These are phyloP conservation scores for Fusarium sterilihyphosum DNA, from an alignment of 2,329 filamentous ascomycete genomes.

Conservation along the genomic window DNA sequence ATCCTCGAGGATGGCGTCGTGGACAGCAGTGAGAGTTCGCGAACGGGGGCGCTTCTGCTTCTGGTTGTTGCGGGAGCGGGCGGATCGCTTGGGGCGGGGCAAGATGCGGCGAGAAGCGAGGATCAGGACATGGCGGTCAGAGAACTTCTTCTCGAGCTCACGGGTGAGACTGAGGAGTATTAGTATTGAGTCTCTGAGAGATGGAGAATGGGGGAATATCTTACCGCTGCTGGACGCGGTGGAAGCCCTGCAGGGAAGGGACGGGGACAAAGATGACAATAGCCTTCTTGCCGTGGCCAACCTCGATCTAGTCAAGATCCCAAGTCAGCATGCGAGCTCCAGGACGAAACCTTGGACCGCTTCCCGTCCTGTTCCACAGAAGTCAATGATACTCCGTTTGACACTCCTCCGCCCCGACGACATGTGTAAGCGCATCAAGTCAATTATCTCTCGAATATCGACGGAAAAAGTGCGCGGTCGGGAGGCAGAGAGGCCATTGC, in stretches of 20 bases:
- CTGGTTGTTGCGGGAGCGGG: slow-evolving; percentile 93
- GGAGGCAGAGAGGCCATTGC: slow-evolving; percentile 47
- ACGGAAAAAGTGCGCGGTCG: slow-evolving; percentile 33
- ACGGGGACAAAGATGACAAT: slow-evolving; percentile 99
- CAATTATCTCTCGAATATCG: slow-evolving; percentile 34
- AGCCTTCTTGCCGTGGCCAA: slow-evolving; percentile 99
- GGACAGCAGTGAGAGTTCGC: slow-evolving; percentile 96
- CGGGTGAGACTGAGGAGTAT: slow-evolving; percentile 82
- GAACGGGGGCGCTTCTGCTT: slow-evolving; percentile 99
- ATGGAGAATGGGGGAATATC: slow-evolving; percentile 46
- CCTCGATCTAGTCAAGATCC: slow-evolving; percentile 88
- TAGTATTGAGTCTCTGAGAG: slow-evolving; percentile 8
- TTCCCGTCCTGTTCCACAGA: slow-evolving; percentile 76
- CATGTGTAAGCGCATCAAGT: slow-evolving; percentile 30
- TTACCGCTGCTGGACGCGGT: slow-evolving; percentile 99
- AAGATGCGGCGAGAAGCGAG: slow-evolving; percentile 98
- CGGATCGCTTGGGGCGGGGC: slow-evolving; percentile 97
- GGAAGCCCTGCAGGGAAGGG: slow-evolving; percentile 97
- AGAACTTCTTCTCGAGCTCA: slow-evolving; percentile 99
- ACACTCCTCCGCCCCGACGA: slow-evolving; percentile 43
- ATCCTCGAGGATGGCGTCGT: slow-evolving; percentile 97
- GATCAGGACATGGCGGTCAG: slow-evolving; percentile 99
- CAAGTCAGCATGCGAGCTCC: slow-evolving; percentile 82
- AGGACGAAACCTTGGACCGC: slow-evolving; percentile 77
- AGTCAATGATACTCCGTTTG: slow-evolving; percentile 54